Evolutionary conservation across 139 green algal genomes (phyloP).

Genomic region (Pleodorina starrii): DNA sequence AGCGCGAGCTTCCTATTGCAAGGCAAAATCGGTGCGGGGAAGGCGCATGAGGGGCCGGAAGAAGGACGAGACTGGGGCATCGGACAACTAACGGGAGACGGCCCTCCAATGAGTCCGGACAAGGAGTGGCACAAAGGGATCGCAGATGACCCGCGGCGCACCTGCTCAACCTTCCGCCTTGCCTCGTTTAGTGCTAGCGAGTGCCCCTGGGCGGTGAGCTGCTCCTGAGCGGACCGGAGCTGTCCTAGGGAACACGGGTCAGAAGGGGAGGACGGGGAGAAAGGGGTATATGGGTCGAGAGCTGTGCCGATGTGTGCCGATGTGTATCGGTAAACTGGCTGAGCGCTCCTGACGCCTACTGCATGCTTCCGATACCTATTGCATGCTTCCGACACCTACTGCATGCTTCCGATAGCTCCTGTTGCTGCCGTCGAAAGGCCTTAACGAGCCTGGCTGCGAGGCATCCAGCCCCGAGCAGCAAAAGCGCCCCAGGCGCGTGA

Average conservation of each 20-base stretch:
- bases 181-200: not conserved
- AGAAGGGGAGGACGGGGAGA: no score
- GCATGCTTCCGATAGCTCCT: conserved; percentile 21
- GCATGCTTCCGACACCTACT: not conserved
- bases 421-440: not conserved
- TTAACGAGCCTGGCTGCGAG: not conserved
- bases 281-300: not conserved
- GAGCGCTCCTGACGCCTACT: no score
- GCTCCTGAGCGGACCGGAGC: not conserved
- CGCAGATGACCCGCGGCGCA: no score
- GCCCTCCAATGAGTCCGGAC: no score
- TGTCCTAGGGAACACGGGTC: conserved; percentile 11
- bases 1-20: not conserved
- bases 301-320: not conserved
- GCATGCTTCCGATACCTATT: no score
- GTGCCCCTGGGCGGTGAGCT: conserved; percentile 13
- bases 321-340: no score
- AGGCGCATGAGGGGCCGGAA: no score
- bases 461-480: not conserved
- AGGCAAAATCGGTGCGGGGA: not conserved
- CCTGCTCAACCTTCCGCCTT: not conserved
- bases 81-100: no score
- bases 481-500: not conserved
- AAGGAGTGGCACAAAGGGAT: no score
- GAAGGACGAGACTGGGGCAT: no score